These are phyloP conservation scores for Salix caprea DNA, from an alignment of 345 rosid genomes.

Conservation along the genomic window DNA sequence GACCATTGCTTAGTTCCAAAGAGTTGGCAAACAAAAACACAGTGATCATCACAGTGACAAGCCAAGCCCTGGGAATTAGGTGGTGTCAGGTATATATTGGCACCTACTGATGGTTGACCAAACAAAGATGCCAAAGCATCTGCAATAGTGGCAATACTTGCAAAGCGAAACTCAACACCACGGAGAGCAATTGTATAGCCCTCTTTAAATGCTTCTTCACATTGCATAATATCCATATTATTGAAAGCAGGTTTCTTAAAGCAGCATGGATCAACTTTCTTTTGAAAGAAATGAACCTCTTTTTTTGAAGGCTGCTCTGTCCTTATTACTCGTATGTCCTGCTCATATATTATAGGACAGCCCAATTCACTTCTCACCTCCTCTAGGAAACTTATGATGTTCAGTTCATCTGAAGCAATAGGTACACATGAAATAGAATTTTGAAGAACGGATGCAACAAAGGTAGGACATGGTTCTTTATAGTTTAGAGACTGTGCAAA, in stretches of 20 bases:
- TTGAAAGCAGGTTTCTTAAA: conserved; percentile 13
- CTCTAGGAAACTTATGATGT: conserved; percentile 43
- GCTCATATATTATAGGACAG: conserved; percentile 42
- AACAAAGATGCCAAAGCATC: conserved; percentile 52
- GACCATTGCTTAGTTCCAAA: conserved; percentile 48
- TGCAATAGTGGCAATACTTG: conserved; percentile 40
- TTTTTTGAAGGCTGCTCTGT: conserved; percentile 35
- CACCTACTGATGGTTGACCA: conserved; percentile 67
- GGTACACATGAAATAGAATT: conserved; percentile 42
- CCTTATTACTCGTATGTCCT: conserved; percentile 48
- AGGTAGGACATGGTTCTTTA: conserved; percentile 23
- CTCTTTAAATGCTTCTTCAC: conserved; percentile 44
- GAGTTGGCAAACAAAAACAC: conserved; percentile 63
- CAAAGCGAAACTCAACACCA: conserved; percentile 51
- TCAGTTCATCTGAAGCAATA: conserved; percentile 50
- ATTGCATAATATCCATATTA: conserved; percentile 28
- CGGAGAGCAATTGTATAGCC: conserved; percentile 56
- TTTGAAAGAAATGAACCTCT: conserved; percentile 41
- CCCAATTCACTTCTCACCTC: conserved; percentile 46
- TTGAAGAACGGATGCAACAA: conserved; percentile 34
- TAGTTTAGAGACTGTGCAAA: conserved; percentile 19
- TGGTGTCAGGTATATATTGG: conserved; percentile 59
- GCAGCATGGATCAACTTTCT: conserved; percentile 8
- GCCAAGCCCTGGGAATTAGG: conserved; percentile 62
- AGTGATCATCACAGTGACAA: conserved; percentile 51